These are phyloP conservation scores for Canariomyces notabilis DNA, from an alignment of 2,329 filamentous ascomycete species.

Conservation along the genomic window DNA sequence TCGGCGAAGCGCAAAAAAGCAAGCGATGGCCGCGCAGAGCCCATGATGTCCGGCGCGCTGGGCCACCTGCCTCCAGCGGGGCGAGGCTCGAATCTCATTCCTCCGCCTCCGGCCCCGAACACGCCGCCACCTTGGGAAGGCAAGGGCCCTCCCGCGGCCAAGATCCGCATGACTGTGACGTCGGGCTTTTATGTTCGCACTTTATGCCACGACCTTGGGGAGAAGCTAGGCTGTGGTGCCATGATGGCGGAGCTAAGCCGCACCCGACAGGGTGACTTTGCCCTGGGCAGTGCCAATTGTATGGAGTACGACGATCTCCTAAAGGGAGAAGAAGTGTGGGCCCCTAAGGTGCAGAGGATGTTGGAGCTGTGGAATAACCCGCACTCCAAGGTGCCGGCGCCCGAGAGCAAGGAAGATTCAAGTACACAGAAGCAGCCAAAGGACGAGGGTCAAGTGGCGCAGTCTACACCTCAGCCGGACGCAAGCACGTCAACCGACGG, in stretches of 20 bases:
- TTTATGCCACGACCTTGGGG: slow-evolving; percentile 85
- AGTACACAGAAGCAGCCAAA: slow-evolving; percentile 10
- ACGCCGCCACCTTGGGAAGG: slow-evolving; percentile 53
- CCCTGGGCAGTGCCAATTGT: slow-evolving; percentile 63
- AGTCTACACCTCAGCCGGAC: neutral
- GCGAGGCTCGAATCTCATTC: slow-evolving; percentile 51
- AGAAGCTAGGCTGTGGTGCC: slow-evolving; percentile 72
- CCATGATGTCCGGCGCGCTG: slow-evolving; percentile 55
- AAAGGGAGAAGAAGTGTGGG: slow-evolving; percentile 77
- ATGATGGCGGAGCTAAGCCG: slow-evolving; percentile 83
- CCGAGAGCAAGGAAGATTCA: slow-evolving; percentile 2
- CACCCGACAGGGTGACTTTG: slow-evolving; percentile 75
- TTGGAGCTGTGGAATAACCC: slow-evolving; percentile 36
- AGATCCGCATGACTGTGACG: slow-evolving; percentile 84
- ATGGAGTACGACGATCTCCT: slow-evolving; percentile 73
- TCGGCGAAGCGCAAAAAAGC: slow-evolving; percentile 24
- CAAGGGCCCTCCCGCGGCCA: slow-evolving; percentile 68
- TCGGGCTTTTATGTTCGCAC: slow-evolving; percentile 96
- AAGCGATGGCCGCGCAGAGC: slow-evolving; percentile 24
- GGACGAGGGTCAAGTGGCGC: neutral
- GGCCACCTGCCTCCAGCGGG: slow-evolving; percentile 44
- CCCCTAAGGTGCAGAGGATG: slow-evolving; percentile 61
- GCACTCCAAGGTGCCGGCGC: slow-evolving; percentile 15
- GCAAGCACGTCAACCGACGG: neutral
- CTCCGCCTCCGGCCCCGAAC: slow-evolving; percentile 41